These are phyloP conservation scores for Piloderma croceum DNA, from an alignment of 768 basidiomycete species.

Conservation along the genomic window DNA sequence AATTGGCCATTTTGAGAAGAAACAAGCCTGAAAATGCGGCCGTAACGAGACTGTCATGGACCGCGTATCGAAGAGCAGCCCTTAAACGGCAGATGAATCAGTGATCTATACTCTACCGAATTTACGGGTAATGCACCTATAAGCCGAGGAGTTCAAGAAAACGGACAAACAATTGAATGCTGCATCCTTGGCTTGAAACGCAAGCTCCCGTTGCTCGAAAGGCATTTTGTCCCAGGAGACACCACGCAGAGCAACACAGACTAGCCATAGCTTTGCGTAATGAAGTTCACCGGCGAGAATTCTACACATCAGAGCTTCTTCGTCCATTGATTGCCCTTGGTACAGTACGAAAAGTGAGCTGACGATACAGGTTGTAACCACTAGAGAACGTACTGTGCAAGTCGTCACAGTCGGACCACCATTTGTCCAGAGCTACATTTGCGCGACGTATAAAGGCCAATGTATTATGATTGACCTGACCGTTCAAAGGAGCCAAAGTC, in stretches of 20 bases:
- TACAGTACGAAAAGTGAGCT: constrained; percentile 7
- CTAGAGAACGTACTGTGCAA: constrained; percentile 56
- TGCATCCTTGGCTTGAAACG: constrained; percentile 92
- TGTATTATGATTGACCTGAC: constrained; percentile 80
- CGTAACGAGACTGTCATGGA: constrained; percentile 89
- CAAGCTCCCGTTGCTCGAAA: constrained; percentile 89
- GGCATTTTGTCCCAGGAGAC: constrained; percentile 96
- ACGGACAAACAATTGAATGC: constrained; percentile 81
- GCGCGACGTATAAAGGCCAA: constrained; percentile 84
- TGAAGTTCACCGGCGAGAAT: constrained; percentile 84
- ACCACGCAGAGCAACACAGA: constrained; percentile 87
- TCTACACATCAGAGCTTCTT: constrained; percentile 79
- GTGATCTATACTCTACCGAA: background rate
- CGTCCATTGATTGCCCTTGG: constrained; percentile 73
- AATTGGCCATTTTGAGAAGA: constrained; percentile 88
- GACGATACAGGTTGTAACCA: background rate
- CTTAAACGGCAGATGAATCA: constrained; percentile 31
- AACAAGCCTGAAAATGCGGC: constrained; percentile 89
- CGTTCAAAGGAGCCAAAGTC: constrained; percentile 78
- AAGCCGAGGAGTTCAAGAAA: constrained; percentile 75
- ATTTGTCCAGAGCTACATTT: constrained; percentile 80
- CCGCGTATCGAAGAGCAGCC: constrained; percentile 86
- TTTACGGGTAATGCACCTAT: constrained; percentile 48
- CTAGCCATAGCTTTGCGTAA: constrained; percentile 92
- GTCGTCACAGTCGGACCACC: constrained; percentile 86